These are phyloP conservation scores for Fusarium temperatum DNA, from an alignment of 2,329 filamentous ascomycete species.

Conservation along the genomic window DNA sequence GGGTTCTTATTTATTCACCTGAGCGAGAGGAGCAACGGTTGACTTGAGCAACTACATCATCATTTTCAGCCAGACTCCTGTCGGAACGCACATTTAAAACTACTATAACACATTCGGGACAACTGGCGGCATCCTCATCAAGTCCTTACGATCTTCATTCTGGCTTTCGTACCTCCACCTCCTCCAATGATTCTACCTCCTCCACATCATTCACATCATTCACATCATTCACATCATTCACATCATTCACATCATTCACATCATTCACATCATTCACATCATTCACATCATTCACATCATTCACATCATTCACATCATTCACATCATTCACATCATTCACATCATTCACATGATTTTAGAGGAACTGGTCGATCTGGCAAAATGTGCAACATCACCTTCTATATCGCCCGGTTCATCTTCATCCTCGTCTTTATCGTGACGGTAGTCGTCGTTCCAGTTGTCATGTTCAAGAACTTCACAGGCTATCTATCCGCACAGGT, in stretches of 20 bases:
- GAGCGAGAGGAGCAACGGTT: not conserved
- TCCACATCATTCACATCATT: too few species aligned
- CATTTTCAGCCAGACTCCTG: not conserved
- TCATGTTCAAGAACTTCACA: accelerated
- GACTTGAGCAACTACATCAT: not conserved
- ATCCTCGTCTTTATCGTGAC: not conserved
- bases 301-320: too few species aligned
- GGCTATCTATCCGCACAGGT: not conserved
- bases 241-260: too few species aligned
- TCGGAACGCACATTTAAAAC: not conserved
- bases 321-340: too few species aligned
- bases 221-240: too few species aligned
- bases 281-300: too few species aligned
- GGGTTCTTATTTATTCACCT: not conserved
- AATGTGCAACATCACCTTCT: accelerated
- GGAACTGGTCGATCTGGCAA: not conserved
- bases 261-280: too few species aligned
- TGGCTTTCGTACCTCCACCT: not conserved
- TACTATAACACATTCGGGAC: not conserved
- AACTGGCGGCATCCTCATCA: not conserved
- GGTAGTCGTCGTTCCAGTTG: not conserved
- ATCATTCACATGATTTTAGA: too few species aligned
- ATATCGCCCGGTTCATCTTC: accelerated
- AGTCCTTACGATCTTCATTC: slow-evolving; percentile 19
- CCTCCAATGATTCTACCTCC: too few species aligned